Percentiles rank a stretch among this genome's conserved stretches.
Conservation (phyloP, 73 alveolate species). For the Tetrahymena elliotti region DNA sequence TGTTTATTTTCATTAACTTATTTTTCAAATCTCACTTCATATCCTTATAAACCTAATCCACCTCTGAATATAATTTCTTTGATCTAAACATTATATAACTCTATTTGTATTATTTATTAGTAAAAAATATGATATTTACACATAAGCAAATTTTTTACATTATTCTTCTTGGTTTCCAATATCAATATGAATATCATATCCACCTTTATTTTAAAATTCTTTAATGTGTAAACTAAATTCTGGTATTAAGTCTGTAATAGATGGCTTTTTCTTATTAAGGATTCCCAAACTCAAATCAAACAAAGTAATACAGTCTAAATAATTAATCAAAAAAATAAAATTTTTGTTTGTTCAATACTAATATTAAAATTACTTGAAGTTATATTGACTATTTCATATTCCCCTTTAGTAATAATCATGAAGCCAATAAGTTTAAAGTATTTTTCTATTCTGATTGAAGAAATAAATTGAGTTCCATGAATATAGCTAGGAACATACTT, state of each 20-base stretch:
- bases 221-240: not conserved
- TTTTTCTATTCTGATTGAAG: slow-evolving; percentile 32
- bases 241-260: slow-evolving; percentile 16
- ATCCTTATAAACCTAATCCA: slow-evolving; percentile 27
- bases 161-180: slow-evolving; percentile 19
- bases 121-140: not conserved
- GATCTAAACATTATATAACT: not conserved
- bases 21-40: slow-evolving; percentile 22
- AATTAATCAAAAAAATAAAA: not conserved
- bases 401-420: slow-evolving; percentile 15
- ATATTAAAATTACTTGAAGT: not conserved
- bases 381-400: slow-evolving; percentile 21
- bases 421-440: slow-evolving; percentile 15
- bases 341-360: not conserved
- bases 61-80: not conserved
- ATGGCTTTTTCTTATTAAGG: slow-evolving; percentile 12
- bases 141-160: not conserved
- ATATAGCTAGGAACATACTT: slow-evolving; percentile 31
- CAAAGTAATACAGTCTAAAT: slow-evolving; percentile 9
- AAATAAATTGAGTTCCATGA: slow-evolving; percentile 34
- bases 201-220: slow-evolving; percentile 18
- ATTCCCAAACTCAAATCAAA: slow-evolving; percentile 16
- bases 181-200: slow-evolving; percentile 20
- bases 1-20: not conserved
- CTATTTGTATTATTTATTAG: not conserved